Evolutionary conservation across 164 flowering plant genomes (phyloP), one percentile per base, ranked within the genome.

Genomic region (Warburgia ugandensis): DNA sequence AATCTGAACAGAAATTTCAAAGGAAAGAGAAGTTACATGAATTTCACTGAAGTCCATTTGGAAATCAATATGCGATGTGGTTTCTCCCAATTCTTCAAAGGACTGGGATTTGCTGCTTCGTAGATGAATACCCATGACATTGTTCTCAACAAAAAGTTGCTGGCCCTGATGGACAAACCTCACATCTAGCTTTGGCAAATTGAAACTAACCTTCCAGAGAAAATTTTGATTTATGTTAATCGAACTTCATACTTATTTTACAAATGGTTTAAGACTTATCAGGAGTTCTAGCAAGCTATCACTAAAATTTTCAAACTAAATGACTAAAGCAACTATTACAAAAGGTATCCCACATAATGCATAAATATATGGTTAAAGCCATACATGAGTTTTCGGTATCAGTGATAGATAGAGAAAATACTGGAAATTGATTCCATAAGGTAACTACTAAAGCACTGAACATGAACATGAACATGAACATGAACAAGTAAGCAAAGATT

Each of bases 11-110:
- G 27, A 56, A 57, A 31, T 22, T 57, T 45, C 3, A 29, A 41
- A 43, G 47, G 21, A 17, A 26, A 22, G 58, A 41, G 31, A 22
- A 56, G 74, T 57, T 84, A 94, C 99, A 94, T 89, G 88, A 75
- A 94, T 89, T 74, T 84, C 96, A 65, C 88, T 94, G 61, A 84
- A 77, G 57, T 86, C 99, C 88, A 94, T 40, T 67, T 88, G 96
- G 68, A 86, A 56, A 58, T 94, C 96, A 64, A 86, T 76, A 42
- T 78, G 94, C 26, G 86, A 16, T n/a, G 55, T 81, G 66, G 78
- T 78, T 70, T 94, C 97, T 56, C 96, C 92, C 6, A 71, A 64
- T 56, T 94, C 97, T 62, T 94, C 97, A 62, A 33, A 62, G 30
- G 77, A 74, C 43, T 52, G 73, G 47, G 99, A 89, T 59, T 89